These are phyloP conservation scores for Agaricus subrufescens DNA, from an alignment of 768 basidiomycete genomes.

Conservation along the genomic window DNA sequence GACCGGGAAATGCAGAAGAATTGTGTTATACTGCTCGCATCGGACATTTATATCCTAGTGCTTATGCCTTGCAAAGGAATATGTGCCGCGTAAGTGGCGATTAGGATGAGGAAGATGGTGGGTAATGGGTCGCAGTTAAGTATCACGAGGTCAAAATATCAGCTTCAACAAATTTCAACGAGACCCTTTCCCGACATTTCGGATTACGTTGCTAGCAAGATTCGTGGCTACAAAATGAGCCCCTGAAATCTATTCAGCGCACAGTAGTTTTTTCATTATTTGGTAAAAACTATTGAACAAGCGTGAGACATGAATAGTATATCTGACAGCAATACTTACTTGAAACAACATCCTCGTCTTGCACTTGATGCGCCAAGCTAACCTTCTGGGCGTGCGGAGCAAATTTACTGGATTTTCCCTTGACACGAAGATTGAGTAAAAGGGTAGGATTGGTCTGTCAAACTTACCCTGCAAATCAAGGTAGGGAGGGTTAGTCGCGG, in stretches of 20 bases:
- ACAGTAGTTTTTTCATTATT: constrained; percentile 13
- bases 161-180: no score
- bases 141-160: no score
- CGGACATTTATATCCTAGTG: no score
- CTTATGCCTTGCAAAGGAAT: no score
- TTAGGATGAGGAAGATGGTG: no score
- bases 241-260: not conserved
- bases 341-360: constrained; percentile 86
- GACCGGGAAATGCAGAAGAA: no score
- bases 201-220: not conserved
- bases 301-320: constrained; percentile 24
- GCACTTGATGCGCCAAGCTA: constrained; percentile 75
- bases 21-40: no score
- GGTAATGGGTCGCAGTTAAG: no score
- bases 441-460: not conserved
- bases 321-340: constrained; percentile 44
- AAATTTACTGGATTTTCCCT: constrained; percentile 95
- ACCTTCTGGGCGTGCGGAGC: constrained; percentile 93
- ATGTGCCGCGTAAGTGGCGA: no score
- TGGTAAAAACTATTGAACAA: constrained; percentile 25
- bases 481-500: not conserved
- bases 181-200: not conserved
- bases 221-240: not conserved
- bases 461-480: constrained; percentile 5
- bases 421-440: constrained; percentile 3